Conservation (phyloP, 2,329 filamentous ascomycete species). For the Calycina marina region DNA sequence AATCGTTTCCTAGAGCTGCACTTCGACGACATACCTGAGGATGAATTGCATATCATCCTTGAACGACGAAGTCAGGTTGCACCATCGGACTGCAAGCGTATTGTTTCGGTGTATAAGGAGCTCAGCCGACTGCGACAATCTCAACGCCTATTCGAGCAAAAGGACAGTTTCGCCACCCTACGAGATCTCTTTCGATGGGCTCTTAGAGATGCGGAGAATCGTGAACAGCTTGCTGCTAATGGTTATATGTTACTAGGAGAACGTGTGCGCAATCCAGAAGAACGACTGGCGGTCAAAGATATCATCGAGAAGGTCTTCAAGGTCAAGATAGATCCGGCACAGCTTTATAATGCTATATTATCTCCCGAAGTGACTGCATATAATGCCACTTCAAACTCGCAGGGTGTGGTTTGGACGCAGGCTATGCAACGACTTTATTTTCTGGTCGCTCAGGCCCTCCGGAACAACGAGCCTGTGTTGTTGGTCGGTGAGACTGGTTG, state of each 20-base stretch:
- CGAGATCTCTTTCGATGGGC: slow-evolving; percentile 96
- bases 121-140: slow-evolving; percentile 82
- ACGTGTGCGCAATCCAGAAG: slow-evolving; percentile 80
- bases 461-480: slow-evolving; percentile 84
- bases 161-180: slow-evolving; percentile 91
- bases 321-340: slow-evolving; percentile 59
- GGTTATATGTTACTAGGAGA: slow-evolving; percentile 95
- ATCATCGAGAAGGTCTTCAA: slow-evolving; percentile 87
- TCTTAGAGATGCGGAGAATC: slow-evolving; percentile 65
- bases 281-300: slow-evolving; percentile 68
- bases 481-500: slow-evolving; percentile 95
- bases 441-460: slow-evolving; percentile 72
- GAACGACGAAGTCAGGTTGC: slow-evolving; percentile 78
- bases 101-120: slow-evolving; percentile 88
- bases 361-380: slow-evolving; percentile 41
- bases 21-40: slow-evolving; percentile 94
- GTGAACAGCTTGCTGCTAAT: slow-evolving; percentile 78
- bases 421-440: slow-evolving; percentile 89
- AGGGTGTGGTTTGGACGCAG: slow-evolving; percentile 80
- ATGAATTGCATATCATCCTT: slow-evolving; percentile 82
- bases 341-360: slow-evolving; percentile 52
- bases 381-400: slow-evolving; percentile 31
- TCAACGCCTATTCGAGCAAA: slow-evolving; percentile 85
- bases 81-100: slow-evolving; percentile 78
- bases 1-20: slow-evolving; percentile 96